Conservation (phyloP, 116 monocot species). For the Dioscorea cayenensis region DNA sequence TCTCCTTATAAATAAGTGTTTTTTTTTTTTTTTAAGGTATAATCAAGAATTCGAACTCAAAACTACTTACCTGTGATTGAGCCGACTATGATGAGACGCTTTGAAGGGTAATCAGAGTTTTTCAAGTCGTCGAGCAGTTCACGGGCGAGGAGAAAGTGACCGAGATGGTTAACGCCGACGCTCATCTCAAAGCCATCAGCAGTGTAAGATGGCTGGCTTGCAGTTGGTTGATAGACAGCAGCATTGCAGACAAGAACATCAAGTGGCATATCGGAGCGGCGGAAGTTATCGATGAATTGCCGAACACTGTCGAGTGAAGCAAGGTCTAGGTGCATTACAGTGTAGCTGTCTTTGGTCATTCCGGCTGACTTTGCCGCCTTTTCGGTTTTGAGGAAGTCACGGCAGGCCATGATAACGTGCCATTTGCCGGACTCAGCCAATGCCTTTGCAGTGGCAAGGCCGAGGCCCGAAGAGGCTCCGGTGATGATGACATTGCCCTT, state of each 20-base stretch:
- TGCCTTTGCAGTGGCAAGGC: slow-evolving; percentile 87
- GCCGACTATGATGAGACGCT: slow-evolving; percentile 91
- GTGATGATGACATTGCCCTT: slow-evolving; percentile 83
- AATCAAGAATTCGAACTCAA: too few relatives aligned
- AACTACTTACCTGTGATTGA: slow-evolving; percentile 69
- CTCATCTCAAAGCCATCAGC: slow-evolving; percentile 98
- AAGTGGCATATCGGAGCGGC: slow-evolving; percentile 37
- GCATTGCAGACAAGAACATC: slow-evolving; percentile 95
- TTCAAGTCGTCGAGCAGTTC: slow-evolving; percentile 65
- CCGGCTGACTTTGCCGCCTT: slow-evolving; percentile 75
- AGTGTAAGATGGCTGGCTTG: slow-evolving; percentile 70
- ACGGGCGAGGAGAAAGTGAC: slow-evolving; percentile 80
- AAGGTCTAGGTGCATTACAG: slow-evolving; percentile 88
- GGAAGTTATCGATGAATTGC: slow-evolving; percentile 68
- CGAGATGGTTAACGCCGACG: slow-evolving; percentile 92
- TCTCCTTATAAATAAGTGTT: too few relatives aligned
- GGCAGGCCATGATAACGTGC: slow-evolving; percentile 93
- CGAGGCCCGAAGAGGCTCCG: slow-evolving; percentile 92
- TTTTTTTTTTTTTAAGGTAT: too few relatives aligned
- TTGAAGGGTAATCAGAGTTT: slow-evolving; percentile 73
- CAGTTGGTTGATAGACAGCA: slow-evolving; percentile 82
- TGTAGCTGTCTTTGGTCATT: slow-evolving; percentile 85
- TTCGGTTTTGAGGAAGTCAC: slow-evolving; percentile 95
- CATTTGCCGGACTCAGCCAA: slow-evolving; percentile 83
- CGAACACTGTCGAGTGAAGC: slow-evolving; percentile 93